phyloP scores from a whole-genome alignment of 106 monocot genomes.

The Phalaenopsis equestris region DNA sequence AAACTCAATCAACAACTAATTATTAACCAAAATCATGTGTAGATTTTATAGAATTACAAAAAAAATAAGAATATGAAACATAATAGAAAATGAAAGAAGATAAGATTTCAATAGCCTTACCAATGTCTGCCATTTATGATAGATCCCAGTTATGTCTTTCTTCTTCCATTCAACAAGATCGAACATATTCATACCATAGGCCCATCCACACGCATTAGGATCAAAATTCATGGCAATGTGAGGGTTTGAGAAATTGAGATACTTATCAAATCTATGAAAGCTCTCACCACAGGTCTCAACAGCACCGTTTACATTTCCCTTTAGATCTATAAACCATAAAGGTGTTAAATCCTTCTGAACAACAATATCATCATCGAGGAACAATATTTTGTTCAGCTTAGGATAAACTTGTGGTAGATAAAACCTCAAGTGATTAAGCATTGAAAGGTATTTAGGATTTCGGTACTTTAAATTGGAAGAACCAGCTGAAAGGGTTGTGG shows the following conservation, averaged over 20 bases:
- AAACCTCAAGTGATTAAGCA: slow-evolving; percentile 69
- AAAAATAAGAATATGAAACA: slow-evolving; percentile 1
- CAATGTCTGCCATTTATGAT: slow-evolving; percentile 65
- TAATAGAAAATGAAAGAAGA: neutral
- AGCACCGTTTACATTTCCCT: slow-evolving; percentile 66
- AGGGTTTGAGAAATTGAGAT: slow-evolving; percentile 66
- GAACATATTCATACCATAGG: slow-evolving; percentile 71
- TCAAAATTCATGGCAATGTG: slow-evolving; percentile 53
- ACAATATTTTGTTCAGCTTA: slow-evolving; percentile 61
- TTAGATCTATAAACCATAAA: slow-evolving; percentile 50
- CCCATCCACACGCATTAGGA: slow-evolving; percentile 64
- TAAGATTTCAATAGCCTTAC: slow-evolving; percentile 18
- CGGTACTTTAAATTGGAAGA: slow-evolving; percentile 56
- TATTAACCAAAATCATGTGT: neutral
- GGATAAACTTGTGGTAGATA: slow-evolving; percentile 71
- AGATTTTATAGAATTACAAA: neutral
- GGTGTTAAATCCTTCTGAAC: slow-evolving; percentile 59
- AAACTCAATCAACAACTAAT: neutral
- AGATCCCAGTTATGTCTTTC: slow-evolving; percentile 64
- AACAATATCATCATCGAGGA: slow-evolving; percentile 75
- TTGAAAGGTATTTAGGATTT: slow-evolving; percentile 70
- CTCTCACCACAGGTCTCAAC: slow-evolving; percentile 71
- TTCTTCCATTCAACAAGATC: slow-evolving; percentile 61
- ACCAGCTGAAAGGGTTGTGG: slow-evolving; percentile 60
- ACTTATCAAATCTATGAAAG: slow-evolving; percentile 64